phyloP scores from a whole-genome alignment of 108 stramenopile genomes.

The Heterococcus sp. region DNA sequence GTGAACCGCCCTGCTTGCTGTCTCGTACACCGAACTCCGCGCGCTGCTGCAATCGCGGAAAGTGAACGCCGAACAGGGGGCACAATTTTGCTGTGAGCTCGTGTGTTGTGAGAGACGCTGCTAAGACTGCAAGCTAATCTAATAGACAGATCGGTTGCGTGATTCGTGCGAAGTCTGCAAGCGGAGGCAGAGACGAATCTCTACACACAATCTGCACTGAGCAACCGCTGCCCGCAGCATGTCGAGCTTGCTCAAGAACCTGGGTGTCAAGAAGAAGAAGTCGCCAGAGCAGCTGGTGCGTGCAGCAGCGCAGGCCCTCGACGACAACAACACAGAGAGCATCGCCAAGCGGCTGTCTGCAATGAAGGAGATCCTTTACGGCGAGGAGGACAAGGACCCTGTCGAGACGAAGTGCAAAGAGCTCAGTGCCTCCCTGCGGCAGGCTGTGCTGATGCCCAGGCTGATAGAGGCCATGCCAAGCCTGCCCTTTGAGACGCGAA shows the following conservation, averaged over 20 bases:
- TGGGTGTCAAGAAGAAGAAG: constrained; percentile 41
- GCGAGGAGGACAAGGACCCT: constrained; percentile 48
- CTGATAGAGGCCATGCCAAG: constrained; percentile 35
- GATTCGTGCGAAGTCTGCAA: too few relatives aligned
- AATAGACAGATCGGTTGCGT: too few relatives aligned
- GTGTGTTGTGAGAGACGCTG: not conserved
- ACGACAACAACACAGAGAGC: constrained; percentile 15
- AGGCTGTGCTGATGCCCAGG: constrained; percentile 34
- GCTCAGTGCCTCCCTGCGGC: constrained; percentile 21
- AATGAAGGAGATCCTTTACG: constrained; percentile 50
- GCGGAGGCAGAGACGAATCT: too few relatives aligned
- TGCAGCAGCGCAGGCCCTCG: constrained; percentile 8
- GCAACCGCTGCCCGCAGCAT: not conserved
- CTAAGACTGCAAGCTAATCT: too few relatives aligned
- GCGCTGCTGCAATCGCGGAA: too few relatives aligned
- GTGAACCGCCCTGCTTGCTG: too few relatives aligned
- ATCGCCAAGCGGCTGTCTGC: constrained; percentile 44
- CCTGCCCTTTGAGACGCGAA: constrained; percentile 56
- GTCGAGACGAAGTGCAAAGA: constrained; percentile 47
- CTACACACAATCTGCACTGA: not conserved
- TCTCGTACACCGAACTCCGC: too few relatives aligned
- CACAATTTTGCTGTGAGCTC: not conserved
- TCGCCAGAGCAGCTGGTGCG: constrained; percentile 36
- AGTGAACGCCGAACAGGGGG: too few relatives aligned
- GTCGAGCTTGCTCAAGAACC: constrained; percentile 6